Evolutionary conservation across 257 asterid species (phyloP), one percentile per base, ranked within the genome.

Genomic region (Ophiorrhiza pumila): DNA sequence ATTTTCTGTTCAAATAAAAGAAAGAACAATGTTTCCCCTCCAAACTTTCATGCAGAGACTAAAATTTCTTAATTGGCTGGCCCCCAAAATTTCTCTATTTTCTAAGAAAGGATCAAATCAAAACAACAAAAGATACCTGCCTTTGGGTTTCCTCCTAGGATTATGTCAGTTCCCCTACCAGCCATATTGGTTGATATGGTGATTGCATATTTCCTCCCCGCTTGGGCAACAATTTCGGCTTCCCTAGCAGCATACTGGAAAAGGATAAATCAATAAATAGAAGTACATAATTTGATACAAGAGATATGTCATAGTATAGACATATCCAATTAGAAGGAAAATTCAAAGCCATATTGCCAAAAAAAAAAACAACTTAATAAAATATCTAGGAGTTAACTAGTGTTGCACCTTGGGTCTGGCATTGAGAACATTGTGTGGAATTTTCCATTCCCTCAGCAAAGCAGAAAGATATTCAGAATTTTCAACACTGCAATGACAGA

Each of bases 121-220:
- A 39, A 59, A 79, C 68, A 42, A 43, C 34, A 61, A 72, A 50
- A 27, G 76, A 76, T 58, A 77, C 79, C 72, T 76, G 82, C 99
- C 97, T 94, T 95, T 27, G 99, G 99, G 80, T 94, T 95, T 78
- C 99, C 99, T 82, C 99, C 99, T 13, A 95, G 90, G 82, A 95
- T 95, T 76, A 95, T 95, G 81, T 95, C 99, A 80, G 99, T 90
- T 60, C 99, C 98, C 81, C 99, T 83, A 64, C 99, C 99, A 74
- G 99, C 99, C 99, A 94, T 94, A 83, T 94, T 94, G 10, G 99
- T 91, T 58, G 99, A 91, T 82, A 94, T 79, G 79, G 99, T 94
- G 79, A 94, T 94, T 76, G 97, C 99, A 78, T 86, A 71, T 80
- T 92, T 91, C 77, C 98, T 86, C 77, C 99, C 99, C 27, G 99